Conservation (phyloP, 805 yeast species). For the Lipomyces sp. region DNA sequence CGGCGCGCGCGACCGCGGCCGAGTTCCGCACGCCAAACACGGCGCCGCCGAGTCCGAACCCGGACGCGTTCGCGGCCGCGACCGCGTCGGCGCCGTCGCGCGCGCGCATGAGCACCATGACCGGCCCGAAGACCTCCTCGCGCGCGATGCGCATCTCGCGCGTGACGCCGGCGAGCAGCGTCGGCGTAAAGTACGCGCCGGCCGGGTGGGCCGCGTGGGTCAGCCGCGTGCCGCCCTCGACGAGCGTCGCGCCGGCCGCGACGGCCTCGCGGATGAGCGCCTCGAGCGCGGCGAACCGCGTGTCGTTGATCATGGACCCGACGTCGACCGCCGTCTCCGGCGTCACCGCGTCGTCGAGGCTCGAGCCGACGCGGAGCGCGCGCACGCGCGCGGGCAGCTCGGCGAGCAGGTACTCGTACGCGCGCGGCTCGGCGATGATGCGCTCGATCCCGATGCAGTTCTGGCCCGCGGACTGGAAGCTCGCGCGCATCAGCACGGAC, state of each 20-base stretch:
- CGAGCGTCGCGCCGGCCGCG: constrained; percentile 69
- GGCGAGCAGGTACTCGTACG: constrained; percentile 60
- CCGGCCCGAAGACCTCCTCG: constrained; percentile 93
- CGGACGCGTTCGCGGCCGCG: constrained; percentile 73
- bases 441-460: constrained; percentile 97
- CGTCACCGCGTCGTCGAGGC: constrained; percentile 66
- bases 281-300: constrained; percentile 68
- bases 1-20: constrained; percentile 57
- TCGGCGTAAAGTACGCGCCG: constrained; percentile 92
- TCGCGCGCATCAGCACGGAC: constrained; percentile 86
- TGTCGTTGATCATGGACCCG: constrained; percentile 90
- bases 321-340: constrained; percentile 64
- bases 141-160: constrained; percentile 74
- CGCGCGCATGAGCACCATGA: constrained; percentile 76
- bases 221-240: constrained; percentile 77
- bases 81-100: constrained; percentile 63
- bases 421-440: constrained; percentile 71
- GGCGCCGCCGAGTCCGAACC: constrained; percentile 88
- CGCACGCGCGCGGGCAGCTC: constrained; percentile 58
- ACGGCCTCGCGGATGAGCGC: constrained; percentile 70
- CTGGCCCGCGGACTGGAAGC: constrained; percentile 96
- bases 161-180: constrained; percentile 78
- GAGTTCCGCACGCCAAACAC: constrained; percentile 65
- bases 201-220: constrained; percentile 91
- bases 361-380: constrained; percentile 75